Evolutionary conservation across 495 filamentous ascomycete species (phyloP).

Genomic region (Gamarada debralockiae): DNA sequence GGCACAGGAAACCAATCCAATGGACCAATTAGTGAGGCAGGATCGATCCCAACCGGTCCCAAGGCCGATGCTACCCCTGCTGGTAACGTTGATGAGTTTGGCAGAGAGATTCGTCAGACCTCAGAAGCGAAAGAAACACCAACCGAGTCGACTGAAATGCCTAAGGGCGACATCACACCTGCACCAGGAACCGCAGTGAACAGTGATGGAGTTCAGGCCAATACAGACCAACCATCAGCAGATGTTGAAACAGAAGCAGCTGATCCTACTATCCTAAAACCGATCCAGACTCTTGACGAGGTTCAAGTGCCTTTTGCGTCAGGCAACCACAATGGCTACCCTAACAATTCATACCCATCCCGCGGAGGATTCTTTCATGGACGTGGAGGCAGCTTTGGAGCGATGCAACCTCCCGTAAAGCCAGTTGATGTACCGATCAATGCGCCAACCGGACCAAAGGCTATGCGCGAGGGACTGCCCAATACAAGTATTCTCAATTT

Average conservation of each 20-base stretch:
- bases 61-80: constrained; percentile 20
- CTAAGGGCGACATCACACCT: constrained; percentile 7
- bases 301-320: background rate
- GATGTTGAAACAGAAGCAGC: background rate
- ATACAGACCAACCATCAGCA: background rate
- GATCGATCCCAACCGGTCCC: constrained; percentile 21
- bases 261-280: constrained; percentile 6
- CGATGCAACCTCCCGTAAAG: constrained; percentile 21
- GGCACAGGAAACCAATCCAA: constrained; percentile 12
- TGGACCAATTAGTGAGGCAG: constrained; percentile 16
- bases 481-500: constrained; percentile 63
- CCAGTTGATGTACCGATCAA: constrained; percentile 45
- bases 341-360: background rate
- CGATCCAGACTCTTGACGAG: constrained; percentile 26
- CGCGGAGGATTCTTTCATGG: constrained; percentile 11
- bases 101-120: constrained; percentile 38
- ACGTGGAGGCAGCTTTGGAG: constrained; percentile 14
- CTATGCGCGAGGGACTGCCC: constrained; percentile 81
- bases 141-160: constrained; percentile 11
- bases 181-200: background rate
- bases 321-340: constrained; percentile 8
- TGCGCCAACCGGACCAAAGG: constrained; percentile 89
- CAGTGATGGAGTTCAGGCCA: constrained; percentile 1
- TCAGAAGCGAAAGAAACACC: constrained; percentile 17
- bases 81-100: constrained; percentile 49